A percentile compares a stretch with the other conserved stretches of the same genome.
Evolutionary conservation across 352 stramenopile genomes (phyloP).

Genomic region (Globisporangium solare): DNA sequence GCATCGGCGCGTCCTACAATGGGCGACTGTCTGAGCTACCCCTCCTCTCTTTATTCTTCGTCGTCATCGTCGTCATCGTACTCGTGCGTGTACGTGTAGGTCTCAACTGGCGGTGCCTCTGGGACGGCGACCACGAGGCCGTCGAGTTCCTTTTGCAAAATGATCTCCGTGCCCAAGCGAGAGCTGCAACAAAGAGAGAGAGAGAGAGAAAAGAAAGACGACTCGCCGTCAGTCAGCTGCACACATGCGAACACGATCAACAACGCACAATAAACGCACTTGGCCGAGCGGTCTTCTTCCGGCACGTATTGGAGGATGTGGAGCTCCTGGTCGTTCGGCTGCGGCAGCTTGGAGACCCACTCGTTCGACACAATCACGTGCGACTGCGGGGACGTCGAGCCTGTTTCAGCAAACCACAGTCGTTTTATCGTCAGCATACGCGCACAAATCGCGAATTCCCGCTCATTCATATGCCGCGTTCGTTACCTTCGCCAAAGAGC

Average conservation of each 20-base stretch:
- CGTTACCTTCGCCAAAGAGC: conserved; percentile 84
- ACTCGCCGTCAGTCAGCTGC: neutral
- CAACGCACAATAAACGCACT: conserved; percentile 30
- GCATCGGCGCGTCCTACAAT: neutral
- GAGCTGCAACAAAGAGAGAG: too few species aligned
- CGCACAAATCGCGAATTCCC: too few species aligned
- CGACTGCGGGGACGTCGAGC: conserved; percentile 73
- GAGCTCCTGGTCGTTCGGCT: conserved; percentile 63
- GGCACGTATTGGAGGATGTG: conserved; percentile 83
- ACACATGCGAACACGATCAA: neutral
- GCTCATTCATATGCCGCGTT: too few species aligned
- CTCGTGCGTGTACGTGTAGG: conserved; percentile 81
- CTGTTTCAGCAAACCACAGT: conserved; percentile 1
- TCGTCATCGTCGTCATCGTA: conserved; percentile 83
- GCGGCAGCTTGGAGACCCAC: conserved; percentile 76
- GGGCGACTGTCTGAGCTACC: neutral
- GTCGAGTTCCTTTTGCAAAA: conserved; percentile 82
- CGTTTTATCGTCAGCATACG: too few species aligned
- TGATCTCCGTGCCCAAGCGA: conserved; percentile 82
- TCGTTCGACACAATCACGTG: conserved; percentile 87
- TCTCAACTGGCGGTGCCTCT: conserved; percentile 78
- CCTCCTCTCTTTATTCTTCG: conserved; percentile 21
- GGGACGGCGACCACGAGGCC: conserved; percentile 86
- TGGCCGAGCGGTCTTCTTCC: conserved; percentile 69
- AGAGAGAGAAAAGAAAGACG: neutral